Percentiles rank a stretch among this genome's conserved stretches.
Conservation (phyloP, 495 filamentous ascomycete genomes). For the Talaromyces ruber region DNA sequence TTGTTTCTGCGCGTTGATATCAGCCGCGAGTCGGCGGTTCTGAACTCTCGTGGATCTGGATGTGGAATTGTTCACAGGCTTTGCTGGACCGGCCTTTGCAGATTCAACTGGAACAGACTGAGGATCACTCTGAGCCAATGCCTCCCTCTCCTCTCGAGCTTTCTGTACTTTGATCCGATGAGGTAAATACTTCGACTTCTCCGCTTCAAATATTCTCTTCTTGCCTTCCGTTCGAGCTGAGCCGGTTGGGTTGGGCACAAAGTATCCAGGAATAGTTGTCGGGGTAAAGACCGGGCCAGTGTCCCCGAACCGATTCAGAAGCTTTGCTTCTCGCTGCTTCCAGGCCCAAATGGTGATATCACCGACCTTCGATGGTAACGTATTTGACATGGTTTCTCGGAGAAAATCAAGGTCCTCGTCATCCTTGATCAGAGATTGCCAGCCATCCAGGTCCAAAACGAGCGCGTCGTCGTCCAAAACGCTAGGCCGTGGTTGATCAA, state of each 20-base stretch:
- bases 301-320: constrained; percentile 56
- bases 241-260: constrained; percentile 76
- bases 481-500: constrained; percentile 50
- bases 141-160: constrained; percentile 79
- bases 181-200: constrained; percentile 96
- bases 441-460: constrained; percentile 67
- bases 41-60: constrained; percentile 90
- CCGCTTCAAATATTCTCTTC: constrained; percentile 88
- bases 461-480: constrained; percentile 60
- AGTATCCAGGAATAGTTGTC: constrained; percentile 77
- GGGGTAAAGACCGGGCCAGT: constrained; percentile 39
- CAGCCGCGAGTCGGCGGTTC: constrained; percentile 85
- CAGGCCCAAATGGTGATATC: constrained; percentile 76
- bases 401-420: constrained; percentile 65
- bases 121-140: constrained; percentile 62
- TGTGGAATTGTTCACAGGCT: constrained; percentile 63
- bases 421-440: constrained; percentile 70
- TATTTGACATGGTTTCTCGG: constrained; percentile 37
- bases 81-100: constrained; percentile 60
- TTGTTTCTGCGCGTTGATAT: constrained; percentile 89
- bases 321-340: constrained; percentile 83
- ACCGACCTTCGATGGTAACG: constrained; percentile 44
- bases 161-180: constrained; percentile 94
- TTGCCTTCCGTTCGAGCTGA: constrained; percentile 86
- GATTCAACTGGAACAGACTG: constrained; percentile 56